Conservation (phyloP, 192 early-diverging fungal genomes). For the Linnemannia zychae region DNA sequence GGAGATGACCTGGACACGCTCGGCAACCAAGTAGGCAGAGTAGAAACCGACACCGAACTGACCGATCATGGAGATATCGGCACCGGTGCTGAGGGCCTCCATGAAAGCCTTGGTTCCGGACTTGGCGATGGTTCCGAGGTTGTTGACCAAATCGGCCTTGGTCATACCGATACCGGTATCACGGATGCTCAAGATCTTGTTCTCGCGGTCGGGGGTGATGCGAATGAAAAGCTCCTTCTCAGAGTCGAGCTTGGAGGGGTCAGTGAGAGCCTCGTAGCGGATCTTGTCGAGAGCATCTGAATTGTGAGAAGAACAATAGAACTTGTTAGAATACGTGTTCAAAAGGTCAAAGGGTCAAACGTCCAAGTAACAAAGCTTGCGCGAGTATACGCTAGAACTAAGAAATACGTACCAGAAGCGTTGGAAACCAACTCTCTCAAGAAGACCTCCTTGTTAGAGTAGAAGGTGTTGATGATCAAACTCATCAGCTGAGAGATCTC, state of each 20-base stretch:
- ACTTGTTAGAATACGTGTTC: neutral
- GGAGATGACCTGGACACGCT: slow-evolving; percentile 95
- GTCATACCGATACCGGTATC: slow-evolving; percentile 95
- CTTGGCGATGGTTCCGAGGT: slow-evolving; percentile 99
- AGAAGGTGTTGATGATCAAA: slow-evolving; percentile 99
- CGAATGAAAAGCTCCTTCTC: slow-evolving; percentile 96
- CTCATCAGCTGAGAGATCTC: slow-evolving; percentile 99
- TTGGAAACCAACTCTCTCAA: slow-evolving; percentile 98
- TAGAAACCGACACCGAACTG: slow-evolving; percentile 99
- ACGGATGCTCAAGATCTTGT: slow-evolving; percentile 91
- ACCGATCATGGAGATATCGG: slow-evolving; percentile 99
- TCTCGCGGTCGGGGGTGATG: slow-evolving; percentile 87
- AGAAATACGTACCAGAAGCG: slow-evolving; percentile 58
- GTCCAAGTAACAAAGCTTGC: neutral
- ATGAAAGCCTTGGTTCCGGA: slow-evolving; percentile 99
- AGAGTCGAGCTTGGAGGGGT: slow-evolving; percentile 92
- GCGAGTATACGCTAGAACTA: neutral
- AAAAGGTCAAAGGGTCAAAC: too few relatives aligned
- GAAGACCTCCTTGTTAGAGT: slow-evolving; percentile 99
- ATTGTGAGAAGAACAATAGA: neutral
- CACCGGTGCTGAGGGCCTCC: slow-evolving; percentile 96
- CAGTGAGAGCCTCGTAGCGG: slow-evolving; percentile 96
- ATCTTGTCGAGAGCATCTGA: slow-evolving; percentile 97
- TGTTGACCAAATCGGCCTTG: slow-evolving; percentile 96
- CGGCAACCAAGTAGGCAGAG: slow-evolving; percentile 99